Evolutionary conservation across 2,329 filamentous ascomycete genomes (phyloP), one percentile per base, ranked within the genome.

Genomic region (Alternaria gaisen): DNA sequence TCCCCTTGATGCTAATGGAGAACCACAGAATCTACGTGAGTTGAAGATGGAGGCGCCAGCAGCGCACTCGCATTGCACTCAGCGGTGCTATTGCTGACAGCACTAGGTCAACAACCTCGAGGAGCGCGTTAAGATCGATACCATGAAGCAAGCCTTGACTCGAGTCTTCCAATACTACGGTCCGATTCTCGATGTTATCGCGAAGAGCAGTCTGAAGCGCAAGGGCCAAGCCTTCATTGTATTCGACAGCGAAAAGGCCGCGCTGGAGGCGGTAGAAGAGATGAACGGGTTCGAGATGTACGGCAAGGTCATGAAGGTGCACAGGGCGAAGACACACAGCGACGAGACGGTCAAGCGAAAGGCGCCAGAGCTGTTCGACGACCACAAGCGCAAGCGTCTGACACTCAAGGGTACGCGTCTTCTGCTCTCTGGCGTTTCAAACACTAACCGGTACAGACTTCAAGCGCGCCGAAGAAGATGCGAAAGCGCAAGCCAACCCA

Each of bases 171-270:
- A 89, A 65, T 92, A 97, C 79, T 97, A 95, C 80, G 95, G 95
- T 65, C 89, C 84, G 58, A 88, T 97, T 63, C 81, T 97, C 70
- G 93, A 97, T 65, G 87, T 97, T 53, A 87, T 97, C 61, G 92
- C 92, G 44, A 97, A 97, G 83, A 92, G 88, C 66, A 97, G 96
- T 78, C 80, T 98, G 30, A 94, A 92, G 77, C 92, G 93, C 43
- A 97, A 96, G 78, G 95, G 95, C 12, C 95, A 99, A 81, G 95
- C 95, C 0, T 99, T 99, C 76, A 82, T 99, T 51, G 93, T 98
- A 46, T 98, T 93, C 77, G 93, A 96, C 71, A 86, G 84, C 63
- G 83, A 90, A n/a, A 91, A 93, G 56, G 87, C 89, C n/a, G 94
- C 94, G 4, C 83, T 86, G 53, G 86, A 88, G 65, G 94, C 95